phyloP scores from a whole-genome alignment of 805 yeast genomes.

The Teunomyces funiuensis region DNA sequence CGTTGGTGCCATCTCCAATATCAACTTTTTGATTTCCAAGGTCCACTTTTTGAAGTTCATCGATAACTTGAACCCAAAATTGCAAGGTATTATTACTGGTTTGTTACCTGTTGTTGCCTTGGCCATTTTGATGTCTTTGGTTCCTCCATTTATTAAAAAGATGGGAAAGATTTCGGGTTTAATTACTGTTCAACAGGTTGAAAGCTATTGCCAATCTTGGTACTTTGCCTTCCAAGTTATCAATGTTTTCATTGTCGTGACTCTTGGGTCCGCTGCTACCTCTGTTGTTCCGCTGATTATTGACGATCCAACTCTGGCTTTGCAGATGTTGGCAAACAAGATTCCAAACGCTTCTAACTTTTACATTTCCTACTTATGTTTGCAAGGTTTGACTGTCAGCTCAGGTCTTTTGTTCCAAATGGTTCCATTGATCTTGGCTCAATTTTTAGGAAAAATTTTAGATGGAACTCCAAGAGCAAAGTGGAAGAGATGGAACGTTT shows the following conservation, averaged over 20 bases:
- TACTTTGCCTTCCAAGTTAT: constrained; percentile 32
- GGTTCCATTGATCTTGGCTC: constrained; percentile 65
- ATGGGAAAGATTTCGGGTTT: constrained; percentile 27
- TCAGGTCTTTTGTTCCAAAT: constrained; percentile 23
- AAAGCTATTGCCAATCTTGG: constrained; percentile 29
- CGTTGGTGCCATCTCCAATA: constrained; percentile 32
- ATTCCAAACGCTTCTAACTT: constrained; percentile 29
- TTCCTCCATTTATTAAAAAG: constrained; percentile 27
- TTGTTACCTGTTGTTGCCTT: constrained; percentile 27
- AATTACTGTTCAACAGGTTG: constrained; percentile 25
- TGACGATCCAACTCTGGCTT: constrained; percentile 14
- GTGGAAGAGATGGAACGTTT: constrained; percentile 71
- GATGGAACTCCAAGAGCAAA: constrained; percentile 90
- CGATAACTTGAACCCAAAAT: constrained; percentile 21
- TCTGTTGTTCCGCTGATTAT: constrained; percentile 16
- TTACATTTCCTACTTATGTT: constrained; percentile 25
- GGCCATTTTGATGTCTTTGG: constrained; percentile 29
- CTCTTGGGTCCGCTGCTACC: constrained; percentile 34
- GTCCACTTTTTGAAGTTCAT: constrained; percentile 25
- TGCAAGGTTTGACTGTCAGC: constrained; percentile 25
- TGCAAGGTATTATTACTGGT: constrained; percentile 29
- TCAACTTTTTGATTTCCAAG: constrained; percentile 23
- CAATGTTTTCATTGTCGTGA: constrained; percentile 23
- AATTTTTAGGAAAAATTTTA: constrained; percentile 65
- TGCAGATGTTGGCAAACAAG: constrained; percentile 21